Evolutionary conservation across 495 filamentous ascomycete genomes (phyloP), one percentile per base, ranked within the genome.

Genomic region (Achaetomiella virescens): DNA sequence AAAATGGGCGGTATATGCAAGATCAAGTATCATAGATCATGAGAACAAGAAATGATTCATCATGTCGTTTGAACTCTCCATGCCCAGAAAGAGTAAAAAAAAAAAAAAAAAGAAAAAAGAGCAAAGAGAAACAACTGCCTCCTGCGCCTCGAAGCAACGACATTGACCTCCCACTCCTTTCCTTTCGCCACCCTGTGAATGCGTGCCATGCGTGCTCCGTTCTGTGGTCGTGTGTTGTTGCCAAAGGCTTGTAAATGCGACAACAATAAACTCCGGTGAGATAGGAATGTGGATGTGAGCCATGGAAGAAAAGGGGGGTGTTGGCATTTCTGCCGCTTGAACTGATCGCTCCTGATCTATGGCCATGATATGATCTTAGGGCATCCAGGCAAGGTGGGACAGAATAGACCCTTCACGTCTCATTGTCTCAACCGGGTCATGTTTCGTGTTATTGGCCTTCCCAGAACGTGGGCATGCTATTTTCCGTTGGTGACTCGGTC

Each of bases 401-500:
- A 38, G 20, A 51, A 54, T 22, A 48, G 35, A 55, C 41, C 48
- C 42, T 35, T 41, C 61, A 53, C 22, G 37, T 31, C 27, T 5
- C 27, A 4, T 48, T 22, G 37, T 52, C 33, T 18, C 21, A 41
- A 20, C 22, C 36, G 29, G 33, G 25, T 21, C 18, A 46, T 25
- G n/a, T 10, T 40, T 44, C 40, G 27, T 35, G 42, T 69, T 49
- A 69, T 63, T 65, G 63, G 22, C 57, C 57, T 38, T 67, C 67
- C 69, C 69, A 72, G 46, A 64, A 69, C 0, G 61, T 42, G 1
- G 52, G 46, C 48, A 69, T 31, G 53, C 45, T 66, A 56, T 27
- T 57, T 18, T 70, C 70, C 9, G 62, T 57, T 12, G 67, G 66
- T 20, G 66, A 69, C 18, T 69, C 66, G 35, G 64, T 65, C 38